Evolutionary conservation across 1,284 basidiomycete genomes (phyloP).

Genomic region (Irpex rosettiformis): DNA sequence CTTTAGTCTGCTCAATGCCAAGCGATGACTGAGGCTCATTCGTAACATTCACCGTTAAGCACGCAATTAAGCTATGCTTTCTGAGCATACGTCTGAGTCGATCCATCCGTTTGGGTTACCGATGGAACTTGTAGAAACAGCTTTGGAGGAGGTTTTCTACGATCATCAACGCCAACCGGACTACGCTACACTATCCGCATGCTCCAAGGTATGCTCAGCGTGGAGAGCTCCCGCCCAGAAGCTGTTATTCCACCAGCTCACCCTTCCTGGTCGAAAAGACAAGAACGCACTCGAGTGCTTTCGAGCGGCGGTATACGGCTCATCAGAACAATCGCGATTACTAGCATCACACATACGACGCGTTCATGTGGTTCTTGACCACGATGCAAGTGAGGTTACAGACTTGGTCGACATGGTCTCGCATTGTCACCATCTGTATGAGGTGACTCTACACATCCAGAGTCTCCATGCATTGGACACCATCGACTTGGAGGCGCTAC

Average conservation of each 20-base stretch:
- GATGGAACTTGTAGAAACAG: slow-evolving; percentile 39
- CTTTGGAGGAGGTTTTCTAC: slow-evolving; percentile 39
- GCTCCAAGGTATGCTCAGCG: slow-evolving; percentile 32
- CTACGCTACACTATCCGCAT: slow-evolving; percentile 29
- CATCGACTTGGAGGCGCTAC: slow-evolving; percentile 23
- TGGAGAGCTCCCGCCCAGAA: slow-evolving; percentile 40
- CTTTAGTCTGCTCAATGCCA: not conserved
- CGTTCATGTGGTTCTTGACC: slow-evolving; percentile 19
- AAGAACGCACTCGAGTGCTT: slow-evolving; percentile 5
- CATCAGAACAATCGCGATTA: slow-evolving; percentile 13
- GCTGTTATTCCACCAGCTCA: slow-evolving; percentile 36
- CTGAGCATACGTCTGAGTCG: not conserved
- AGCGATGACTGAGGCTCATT: not conserved
- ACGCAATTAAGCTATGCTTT: not conserved
- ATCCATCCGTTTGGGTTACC: slow-evolving; percentile 22
- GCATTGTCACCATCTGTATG: slow-evolving; percentile 36
- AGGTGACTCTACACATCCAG: slow-evolving; percentile 29
- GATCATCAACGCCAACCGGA: slow-evolving; percentile 27
- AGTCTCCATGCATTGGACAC: slow-evolving; percentile 31
- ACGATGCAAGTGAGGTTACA: slow-evolving; percentile 2
- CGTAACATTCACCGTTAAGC: not conserved
- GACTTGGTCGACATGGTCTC: slow-evolving; percentile 28
- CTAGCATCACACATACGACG: slow-evolving; percentile 20
- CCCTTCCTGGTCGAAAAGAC: slow-evolving; percentile 5
- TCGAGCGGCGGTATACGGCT: slow-evolving; percentile 11